phyloP scores from a whole-genome alignment of 257 asterid species.

The Lantana camara region DNA sequence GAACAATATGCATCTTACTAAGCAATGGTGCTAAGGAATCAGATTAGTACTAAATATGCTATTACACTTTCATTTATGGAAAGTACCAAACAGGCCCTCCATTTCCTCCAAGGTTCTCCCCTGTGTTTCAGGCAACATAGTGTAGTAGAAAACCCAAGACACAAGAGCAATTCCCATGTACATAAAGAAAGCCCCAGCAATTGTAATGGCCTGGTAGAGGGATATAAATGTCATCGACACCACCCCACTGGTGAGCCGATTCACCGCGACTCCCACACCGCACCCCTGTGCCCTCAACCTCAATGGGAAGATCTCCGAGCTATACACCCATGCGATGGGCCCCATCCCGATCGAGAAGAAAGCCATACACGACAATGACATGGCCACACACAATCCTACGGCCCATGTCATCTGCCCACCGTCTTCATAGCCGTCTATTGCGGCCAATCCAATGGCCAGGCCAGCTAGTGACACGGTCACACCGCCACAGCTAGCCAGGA shows the following conservation, averaged over 20 bases:
- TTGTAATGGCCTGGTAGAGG: slow-evolving; percentile 24
- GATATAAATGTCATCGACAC: slow-evolving; percentile 41
- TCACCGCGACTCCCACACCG: slow-evolving; percentile 33
- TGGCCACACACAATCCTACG: slow-evolving; percentile 21
- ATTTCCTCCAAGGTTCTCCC: slow-evolving; percentile 40
- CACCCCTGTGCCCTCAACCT: slow-evolving; percentile 39
- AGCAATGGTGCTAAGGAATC: background rate
- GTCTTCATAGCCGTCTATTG: slow-evolving; percentile 44
- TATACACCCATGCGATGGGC: slow-evolving; percentile 41
- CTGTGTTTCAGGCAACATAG: slow-evolving; percentile 41
- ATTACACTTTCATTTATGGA: slow-evolving; percentile 27
- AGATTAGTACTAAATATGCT: background rate
- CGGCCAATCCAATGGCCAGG: slow-evolving; percentile 41
- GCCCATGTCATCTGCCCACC: slow-evolving; percentile 36
- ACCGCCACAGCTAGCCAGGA: slow-evolving; percentile 23
- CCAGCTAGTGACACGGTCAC: slow-evolving; percentile 31
- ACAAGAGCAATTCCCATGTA: slow-evolving; percentile 29
- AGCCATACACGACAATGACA: slow-evolving; percentile 26
- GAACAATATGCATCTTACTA: background rate
- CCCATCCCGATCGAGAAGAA: slow-evolving; percentile 38
- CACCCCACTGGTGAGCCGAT: slow-evolving; percentile 32
- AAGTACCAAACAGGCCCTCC: slow-evolving; percentile 40
- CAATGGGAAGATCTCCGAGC: slow-evolving; percentile 39
- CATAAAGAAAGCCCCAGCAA: slow-evolving; percentile 44
- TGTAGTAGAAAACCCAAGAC: slow-evolving; percentile 33